These are phyloP conservation scores for Neostapfia colusana DNA, from an alignment of 176 grass and related monocot species.

Conservation along the genomic window DNA sequence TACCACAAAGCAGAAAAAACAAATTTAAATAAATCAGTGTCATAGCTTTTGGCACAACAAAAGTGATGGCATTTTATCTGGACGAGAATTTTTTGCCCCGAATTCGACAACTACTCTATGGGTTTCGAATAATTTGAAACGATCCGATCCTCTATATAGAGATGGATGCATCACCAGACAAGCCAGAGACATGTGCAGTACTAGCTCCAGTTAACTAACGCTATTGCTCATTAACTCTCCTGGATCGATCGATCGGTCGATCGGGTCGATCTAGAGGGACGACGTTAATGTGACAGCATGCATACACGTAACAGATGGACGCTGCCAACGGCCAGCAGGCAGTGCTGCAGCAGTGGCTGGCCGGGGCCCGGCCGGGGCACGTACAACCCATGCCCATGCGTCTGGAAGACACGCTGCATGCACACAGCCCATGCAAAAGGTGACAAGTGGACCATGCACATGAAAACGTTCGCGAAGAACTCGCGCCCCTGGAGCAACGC, in stretches of 20 bases:
- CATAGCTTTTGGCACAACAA: too few relatives aligned
- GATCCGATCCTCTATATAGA: too few relatives aligned
- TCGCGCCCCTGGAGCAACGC: neutral
- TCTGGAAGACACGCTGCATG: too few relatives aligned
- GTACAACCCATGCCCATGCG: too few relatives aligned
- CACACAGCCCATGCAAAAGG: too few relatives aligned
- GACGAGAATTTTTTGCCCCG: too few relatives aligned
- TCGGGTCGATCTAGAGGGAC: too few relatives aligned
- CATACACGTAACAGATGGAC: neutral
- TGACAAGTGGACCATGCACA: neutral
- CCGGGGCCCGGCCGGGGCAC: neutral
- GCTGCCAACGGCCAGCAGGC: neutral
- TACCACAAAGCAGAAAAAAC: too few relatives aligned
- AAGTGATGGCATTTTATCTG: too few relatives aligned
- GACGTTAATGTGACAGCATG: neutral
- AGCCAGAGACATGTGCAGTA: neutral
- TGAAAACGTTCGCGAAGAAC: neutral
- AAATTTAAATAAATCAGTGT: too few relatives aligned
- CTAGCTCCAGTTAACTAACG: conserved; percentile 1
- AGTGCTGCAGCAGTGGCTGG: neutral
- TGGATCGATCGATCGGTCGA: neutral
- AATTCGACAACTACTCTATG: neutral
- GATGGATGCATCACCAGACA: neutral
- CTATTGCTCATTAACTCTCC: neutral
- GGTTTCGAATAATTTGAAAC: too few relatives aligned